Percentiles rank a stretch among this genome's conserved stretches.
Conservation (phyloP, 1,284 basidiomycete genomes). For the Heterobasidion parviporum region DNA sequence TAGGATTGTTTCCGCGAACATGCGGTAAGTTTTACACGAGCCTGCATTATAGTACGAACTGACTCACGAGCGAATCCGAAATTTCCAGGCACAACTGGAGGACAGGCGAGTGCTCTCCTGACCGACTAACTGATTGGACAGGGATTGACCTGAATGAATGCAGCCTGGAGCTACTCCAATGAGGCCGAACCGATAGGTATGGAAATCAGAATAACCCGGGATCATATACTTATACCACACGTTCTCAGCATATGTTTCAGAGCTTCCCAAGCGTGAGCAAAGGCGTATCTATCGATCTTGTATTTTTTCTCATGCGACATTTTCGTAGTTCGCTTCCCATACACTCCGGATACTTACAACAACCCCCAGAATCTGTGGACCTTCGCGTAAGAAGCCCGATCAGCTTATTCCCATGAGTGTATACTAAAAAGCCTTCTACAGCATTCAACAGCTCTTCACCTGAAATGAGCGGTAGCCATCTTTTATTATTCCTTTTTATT, state of each 20-base stretch:
- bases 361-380: slow-evolving; percentile 54
- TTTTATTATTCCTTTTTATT: too few relatives aligned
- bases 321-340: slow-evolving; percentile 43
- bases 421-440: too few relatives aligned
- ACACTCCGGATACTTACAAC: slow-evolving; percentile 56
- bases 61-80: not conserved
- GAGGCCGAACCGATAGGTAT: slow-evolving; percentile 17
- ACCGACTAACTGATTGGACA: too few relatives aligned
- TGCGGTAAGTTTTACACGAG: slow-evolving; percentile 25
- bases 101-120: slow-evolving; percentile 16
- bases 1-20: slow-evolving; percentile 43
- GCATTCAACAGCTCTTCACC: too few relatives aligned
- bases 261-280: slow-evolving; percentile 23
- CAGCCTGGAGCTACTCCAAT: slow-evolving; percentile 21
- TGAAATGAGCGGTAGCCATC: too few relatives aligned
- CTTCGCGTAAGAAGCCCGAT: slow-evolving; percentile 36
- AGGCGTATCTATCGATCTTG: not conserved
- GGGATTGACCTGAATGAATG: not conserved
- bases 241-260: slow-evolving; percentile 21
- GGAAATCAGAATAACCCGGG: not conserved
- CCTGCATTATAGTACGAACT: not conserved
- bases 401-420: too few relatives aligned
- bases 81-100: slow-evolving; percentile 40
- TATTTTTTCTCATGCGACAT: not conserved
- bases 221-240: not conserved